A percentile compares a stretch with the other conserved stretches of the same genome.
Evolutionary conservation across 176 grass and related monocot species (phyloP).

Genomic region (Panicum miliaceum): DNA sequence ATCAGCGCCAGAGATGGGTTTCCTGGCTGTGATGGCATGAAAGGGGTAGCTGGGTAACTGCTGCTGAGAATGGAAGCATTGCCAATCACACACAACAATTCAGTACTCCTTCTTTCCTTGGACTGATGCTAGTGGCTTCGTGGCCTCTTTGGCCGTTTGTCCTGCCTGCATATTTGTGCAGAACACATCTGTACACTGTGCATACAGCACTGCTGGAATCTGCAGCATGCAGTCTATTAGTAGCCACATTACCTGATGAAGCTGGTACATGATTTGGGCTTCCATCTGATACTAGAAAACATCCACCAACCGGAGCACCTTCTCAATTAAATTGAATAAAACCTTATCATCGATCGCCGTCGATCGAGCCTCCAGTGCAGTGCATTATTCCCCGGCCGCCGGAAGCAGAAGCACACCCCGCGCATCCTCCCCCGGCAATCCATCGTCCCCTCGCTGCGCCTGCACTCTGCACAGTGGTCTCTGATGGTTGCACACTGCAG

Average conservation of each 20-base stretch:
- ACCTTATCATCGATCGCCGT: constrained; percentile 39
- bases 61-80: constrained; percentile 38
- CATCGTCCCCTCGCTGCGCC: neutral
- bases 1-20: neutral
- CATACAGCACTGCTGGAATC: neutral
- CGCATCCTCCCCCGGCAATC: constrained; percentile 1
- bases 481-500: constrained; percentile 33
- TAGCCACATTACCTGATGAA: constrained; percentile 31
- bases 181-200: neutral
- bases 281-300: constrained; percentile 45
- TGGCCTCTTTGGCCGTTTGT: constrained; percentile 14
- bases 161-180: neutral
- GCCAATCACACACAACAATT: constrained; percentile 50
- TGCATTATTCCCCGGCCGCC: constrained; percentile 26
- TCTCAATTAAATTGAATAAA: constrained; percentile 8
- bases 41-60: constrained; percentile 25
- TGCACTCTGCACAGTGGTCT: constrained; percentile 10
- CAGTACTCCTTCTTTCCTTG: neutral
- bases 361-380: constrained; percentile 38
- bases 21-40: constrained; percentile 9
- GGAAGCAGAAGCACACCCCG: neutral
- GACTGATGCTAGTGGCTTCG: constrained; percentile 17
- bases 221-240: neutral
- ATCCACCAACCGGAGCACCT: constrained; percentile 56
- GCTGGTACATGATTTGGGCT: neutral